Evolutionary conservation across 306 rosid genomes (phyloP).

Genomic region (Herpetospermum pedunculosum): DNA sequence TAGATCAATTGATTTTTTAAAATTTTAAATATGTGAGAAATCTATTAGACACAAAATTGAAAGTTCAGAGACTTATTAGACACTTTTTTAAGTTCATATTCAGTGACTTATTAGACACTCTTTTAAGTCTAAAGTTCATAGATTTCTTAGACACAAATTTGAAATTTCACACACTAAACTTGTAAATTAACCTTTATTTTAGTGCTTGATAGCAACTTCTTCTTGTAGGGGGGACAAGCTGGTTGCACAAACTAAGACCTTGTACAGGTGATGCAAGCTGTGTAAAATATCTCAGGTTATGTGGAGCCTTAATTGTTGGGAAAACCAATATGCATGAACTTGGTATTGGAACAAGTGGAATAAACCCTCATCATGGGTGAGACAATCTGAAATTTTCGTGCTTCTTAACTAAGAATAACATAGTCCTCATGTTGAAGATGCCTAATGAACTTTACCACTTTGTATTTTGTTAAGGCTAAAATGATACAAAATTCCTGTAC

Average conservation of each 20-base stretch:
- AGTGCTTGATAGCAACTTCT: neutral
- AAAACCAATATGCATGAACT: conserved; percentile 98
- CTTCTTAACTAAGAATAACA: neutral
- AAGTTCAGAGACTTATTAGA: no score
- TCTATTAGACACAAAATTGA: no score
- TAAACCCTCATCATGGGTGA: conserved; percentile 91
- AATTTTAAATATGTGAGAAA: no score
- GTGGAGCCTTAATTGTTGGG: conserved; percentile 81
- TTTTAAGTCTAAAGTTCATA: no score
- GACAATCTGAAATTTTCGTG: neutral
- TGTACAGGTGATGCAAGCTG: conserved; percentile 73
- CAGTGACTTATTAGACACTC: no score
- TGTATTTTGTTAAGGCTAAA: neutral
- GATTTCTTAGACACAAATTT: no score
- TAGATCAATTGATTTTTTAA: no score
- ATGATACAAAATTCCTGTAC: neutral
- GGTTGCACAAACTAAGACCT: conserved; percentile 73
- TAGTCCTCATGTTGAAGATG: neutral
- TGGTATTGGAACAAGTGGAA: conserved; percentile 94
- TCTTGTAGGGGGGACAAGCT: conserved; percentile 67
- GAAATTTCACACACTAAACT: no score
- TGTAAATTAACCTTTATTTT: no score
- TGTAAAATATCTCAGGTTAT: conserved; percentile 55
- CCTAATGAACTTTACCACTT: neutral
- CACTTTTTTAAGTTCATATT: no score